These are phyloP conservation scores for Ogataea salicorniae DNA, from an alignment of 805 yeast genomes.

Conservation along the genomic window DNA sequence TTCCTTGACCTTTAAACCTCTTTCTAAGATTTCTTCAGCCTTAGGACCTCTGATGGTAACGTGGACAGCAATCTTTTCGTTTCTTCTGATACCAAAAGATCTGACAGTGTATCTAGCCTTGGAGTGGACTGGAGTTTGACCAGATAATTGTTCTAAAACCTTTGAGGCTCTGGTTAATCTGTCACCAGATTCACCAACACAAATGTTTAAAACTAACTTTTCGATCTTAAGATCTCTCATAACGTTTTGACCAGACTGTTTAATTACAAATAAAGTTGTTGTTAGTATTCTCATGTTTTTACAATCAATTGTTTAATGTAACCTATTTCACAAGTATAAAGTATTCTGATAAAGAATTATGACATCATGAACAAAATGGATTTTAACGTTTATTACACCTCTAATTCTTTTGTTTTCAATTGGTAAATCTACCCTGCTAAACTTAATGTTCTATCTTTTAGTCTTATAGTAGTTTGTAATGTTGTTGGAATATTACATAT, in stretches of 20 bases:
- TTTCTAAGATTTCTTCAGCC: constrained; percentile 98
- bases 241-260: constrained; percentile 65
- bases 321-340: no score
- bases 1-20: constrained; percentile 99
- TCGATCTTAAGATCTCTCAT: constrained; percentile 99
- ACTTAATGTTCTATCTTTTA: no score
- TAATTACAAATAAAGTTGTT: neutral
- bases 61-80: constrained; percentile 99
- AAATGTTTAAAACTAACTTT: constrained; percentile 98
- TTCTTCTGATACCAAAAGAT: constrained; percentile 99
- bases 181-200: constrained; percentile 99
- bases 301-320: neutral
- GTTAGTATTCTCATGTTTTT: neutral
- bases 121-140: constrained; percentile 99
- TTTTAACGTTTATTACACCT: no score
- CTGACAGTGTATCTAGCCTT: constrained; percentile 99
- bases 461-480: no score
- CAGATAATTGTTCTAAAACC: constrained; percentile 99
- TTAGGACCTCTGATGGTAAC: constrained; percentile 99
- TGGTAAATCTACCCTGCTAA: no score
- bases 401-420: no score
- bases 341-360: no score
- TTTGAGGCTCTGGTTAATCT: constrained; percentile 99
- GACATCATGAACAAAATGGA: no score
- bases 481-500: no score